Evolutionary conservation across 768 basidiomycete genomes (phyloP), one percentile per base, ranked within the genome.

Genomic region (Suillus plorans): DNA sequence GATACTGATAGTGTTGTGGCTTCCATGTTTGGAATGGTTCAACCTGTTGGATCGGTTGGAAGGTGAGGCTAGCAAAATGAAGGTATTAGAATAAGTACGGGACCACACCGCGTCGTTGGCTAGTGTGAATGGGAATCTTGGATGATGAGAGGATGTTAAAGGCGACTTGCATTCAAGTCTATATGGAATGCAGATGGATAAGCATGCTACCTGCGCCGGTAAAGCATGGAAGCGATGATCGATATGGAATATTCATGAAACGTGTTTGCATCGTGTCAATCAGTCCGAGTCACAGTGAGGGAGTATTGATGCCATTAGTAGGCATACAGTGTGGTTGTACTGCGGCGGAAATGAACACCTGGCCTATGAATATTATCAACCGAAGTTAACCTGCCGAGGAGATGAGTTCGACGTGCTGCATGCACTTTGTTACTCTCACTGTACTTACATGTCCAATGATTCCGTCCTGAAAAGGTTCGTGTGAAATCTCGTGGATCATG

Each of bases 221-320:
- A 18, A 42, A 12, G 58, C 28, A 59, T 42, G 41, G 58, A 59
- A 59, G 57, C 5, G 3, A 39, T 22, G n/a, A 7, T 37, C 37
- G 22, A 41, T 12, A 34, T 55, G 53, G 5, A 34, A 53, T 12
- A 31, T 6, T 13, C 58, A 44, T 20, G 18, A n/a, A 59, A 59
- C 58, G 58, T 59, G 58, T 59, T 28, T 28, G 58, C 58, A 41
- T 16, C 41, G 20, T 59, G 58, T 42, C 18, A 13, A 39, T 57
- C 31, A 56, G 6, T 31, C 31, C 31, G 31, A 31, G 31, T 37
- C 36, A 37, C 36, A 37, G 36, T 53, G 31, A 10, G 31, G 31
- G 31, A 34, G 31, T 4, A 20, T 53, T 34, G 31, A 1, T 34
- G 52, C 31, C 53, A 18, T 34, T 34, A 31, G 28, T 28, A 53